phyloP scores from a whole-genome alignment of 1,284 basidiomycete species.

The Sparassis latifolia region DNA sequence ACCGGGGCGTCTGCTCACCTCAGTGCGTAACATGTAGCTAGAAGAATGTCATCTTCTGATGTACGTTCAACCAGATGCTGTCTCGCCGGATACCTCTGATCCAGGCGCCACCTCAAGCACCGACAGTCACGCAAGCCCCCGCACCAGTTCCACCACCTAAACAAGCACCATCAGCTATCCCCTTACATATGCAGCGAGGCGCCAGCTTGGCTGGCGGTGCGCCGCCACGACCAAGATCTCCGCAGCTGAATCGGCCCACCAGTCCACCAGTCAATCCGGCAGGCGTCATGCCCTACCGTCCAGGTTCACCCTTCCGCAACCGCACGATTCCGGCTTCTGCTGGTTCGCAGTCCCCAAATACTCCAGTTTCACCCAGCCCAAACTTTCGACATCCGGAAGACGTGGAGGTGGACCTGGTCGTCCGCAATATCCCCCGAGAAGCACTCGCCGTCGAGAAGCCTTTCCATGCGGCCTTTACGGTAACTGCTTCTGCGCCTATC shows the following conservation, averaged over 20 bases:
- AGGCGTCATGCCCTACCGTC: constrained; percentile 36
- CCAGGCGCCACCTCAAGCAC: constrained; percentile 17
- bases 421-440: constrained; percentile 42
- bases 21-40: constrained; percentile 30
- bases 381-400: constrained; percentile 26
- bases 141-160: constrained; percentile 28
- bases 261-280: constrained; percentile 27
- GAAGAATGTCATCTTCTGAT: neutral
- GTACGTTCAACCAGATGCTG: constrained; percentile 41
- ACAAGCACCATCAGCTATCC: constrained; percentile 59
- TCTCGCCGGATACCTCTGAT: constrained; percentile 63
- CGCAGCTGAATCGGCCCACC: constrained; percentile 42
- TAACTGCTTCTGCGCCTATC: constrained; percentile 40
- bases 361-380: constrained; percentile 5
- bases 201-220: constrained; percentile 27
- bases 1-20: constrained; percentile 77
- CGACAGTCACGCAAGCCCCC: constrained; percentile 21
- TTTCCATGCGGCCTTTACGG: constrained; percentile 47
- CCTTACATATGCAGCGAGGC: constrained; percentile 60
- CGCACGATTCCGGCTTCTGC: constrained; percentile 29
- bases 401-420: constrained; percentile 54
- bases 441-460: constrained; percentile 44
- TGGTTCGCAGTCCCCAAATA: constrained; percentile 44
- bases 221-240: constrained; percentile 47
- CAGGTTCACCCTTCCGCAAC: constrained; percentile 50